These are phyloP conservation scores for Pseudonectria foliicola DNA, from an alignment of 2,329 filamentous ascomycete species.

Conservation along the genomic window DNA sequence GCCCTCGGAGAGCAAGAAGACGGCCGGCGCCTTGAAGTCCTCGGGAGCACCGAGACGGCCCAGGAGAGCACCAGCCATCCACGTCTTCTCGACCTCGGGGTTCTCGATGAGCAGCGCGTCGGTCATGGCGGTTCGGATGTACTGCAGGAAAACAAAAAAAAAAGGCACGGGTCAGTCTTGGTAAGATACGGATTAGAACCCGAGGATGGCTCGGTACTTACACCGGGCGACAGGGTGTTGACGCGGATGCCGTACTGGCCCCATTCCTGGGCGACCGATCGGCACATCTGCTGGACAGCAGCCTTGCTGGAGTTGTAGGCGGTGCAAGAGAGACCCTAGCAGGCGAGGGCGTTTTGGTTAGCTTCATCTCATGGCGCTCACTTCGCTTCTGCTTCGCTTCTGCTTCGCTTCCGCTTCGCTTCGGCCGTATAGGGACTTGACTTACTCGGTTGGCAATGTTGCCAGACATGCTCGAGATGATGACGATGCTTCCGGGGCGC, in stretches of 20 bases:
- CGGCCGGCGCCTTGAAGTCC: slow-evolving; percentile 49
- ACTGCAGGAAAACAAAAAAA: slow-evolving; percentile 22
- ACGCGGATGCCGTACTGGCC: slow-evolving; percentile 55
- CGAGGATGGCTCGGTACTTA: slow-evolving; percentile 17
- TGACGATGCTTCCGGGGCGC: slow-evolving; percentile 39
- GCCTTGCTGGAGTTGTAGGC: slow-evolving; percentile 59
- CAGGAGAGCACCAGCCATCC: slow-evolving; percentile 47
- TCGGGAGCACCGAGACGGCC: slow-evolving; percentile 47
- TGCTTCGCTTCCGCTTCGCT: too few relatives aligned
- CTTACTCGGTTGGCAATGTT: slow-evolving; percentile 44
- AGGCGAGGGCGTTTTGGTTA: too few relatives aligned
- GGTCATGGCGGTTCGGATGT: slow-evolving; percentile 43
- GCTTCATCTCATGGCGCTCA: too few relatives aligned
- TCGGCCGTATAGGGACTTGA: too few relatives aligned
- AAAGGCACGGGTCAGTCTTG: background rate
- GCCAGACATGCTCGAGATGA: slow-evolving; percentile 44
- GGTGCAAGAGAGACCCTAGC: slow-evolving; percentile 52
- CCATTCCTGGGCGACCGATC: slow-evolving; percentile 57
- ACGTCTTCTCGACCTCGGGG: slow-evolving; percentile 43
- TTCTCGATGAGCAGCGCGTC: slow-evolving; percentile 36
- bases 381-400: too few relatives aligned
- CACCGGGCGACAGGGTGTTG: slow-evolving; percentile 58
- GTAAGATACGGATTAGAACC: background rate
- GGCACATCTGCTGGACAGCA: slow-evolving; percentile 51
- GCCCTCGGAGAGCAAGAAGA: slow-evolving; percentile 51